Evolutionary conservation across 352 stramenopile genomes (phyloP).

Genomic region (Lagenidium giganteum): DNA sequence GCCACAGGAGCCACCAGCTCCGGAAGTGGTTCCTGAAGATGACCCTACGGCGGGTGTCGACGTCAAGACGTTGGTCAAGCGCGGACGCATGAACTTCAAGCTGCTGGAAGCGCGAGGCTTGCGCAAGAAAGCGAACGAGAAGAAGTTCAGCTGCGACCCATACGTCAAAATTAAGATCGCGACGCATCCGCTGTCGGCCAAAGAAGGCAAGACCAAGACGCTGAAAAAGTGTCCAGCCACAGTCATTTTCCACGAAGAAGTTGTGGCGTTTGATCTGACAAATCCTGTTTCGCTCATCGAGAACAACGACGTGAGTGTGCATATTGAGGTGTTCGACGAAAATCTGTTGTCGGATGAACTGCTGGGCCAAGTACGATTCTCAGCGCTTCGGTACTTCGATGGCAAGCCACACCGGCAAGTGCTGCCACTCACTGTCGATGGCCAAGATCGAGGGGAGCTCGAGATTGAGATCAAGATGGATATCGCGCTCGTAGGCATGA

Average conservation of each 20-base stretch:
- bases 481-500: constrained; percentile 77
- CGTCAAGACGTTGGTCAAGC: constrained; percentile 52
- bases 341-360: constrained; percentile 86
- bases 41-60: constrained; percentile 2
- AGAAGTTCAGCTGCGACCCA: constrained; percentile 70
- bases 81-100: constrained; percentile 65
- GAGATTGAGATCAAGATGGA: constrained; percentile 72
- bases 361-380: constrained; percentile 63
- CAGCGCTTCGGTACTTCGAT: constrained; percentile 76
- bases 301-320: constrained; percentile 64
- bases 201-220: constrained; percentile 75
- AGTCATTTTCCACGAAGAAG: constrained; percentile 84
- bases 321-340: constrained; percentile 85
- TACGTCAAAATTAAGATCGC: constrained; percentile 82
- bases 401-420: constrained; percentile 49
- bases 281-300: constrained; percentile 68
- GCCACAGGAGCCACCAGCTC: neutral
- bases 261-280: constrained; percentile 76
- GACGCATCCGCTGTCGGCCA: constrained; percentile 56
- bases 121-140: constrained; percentile 51
- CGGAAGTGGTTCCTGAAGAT: neutral
- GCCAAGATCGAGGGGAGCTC: constrained; percentile 41
- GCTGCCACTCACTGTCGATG: constrained; percentile 46
- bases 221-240: constrained; percentile 76
- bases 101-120: constrained; percentile 62